phyloP scores from a whole-genome alignment of 1,284 basidiomycete species.

The Tylopilus orsonianus region DNA sequence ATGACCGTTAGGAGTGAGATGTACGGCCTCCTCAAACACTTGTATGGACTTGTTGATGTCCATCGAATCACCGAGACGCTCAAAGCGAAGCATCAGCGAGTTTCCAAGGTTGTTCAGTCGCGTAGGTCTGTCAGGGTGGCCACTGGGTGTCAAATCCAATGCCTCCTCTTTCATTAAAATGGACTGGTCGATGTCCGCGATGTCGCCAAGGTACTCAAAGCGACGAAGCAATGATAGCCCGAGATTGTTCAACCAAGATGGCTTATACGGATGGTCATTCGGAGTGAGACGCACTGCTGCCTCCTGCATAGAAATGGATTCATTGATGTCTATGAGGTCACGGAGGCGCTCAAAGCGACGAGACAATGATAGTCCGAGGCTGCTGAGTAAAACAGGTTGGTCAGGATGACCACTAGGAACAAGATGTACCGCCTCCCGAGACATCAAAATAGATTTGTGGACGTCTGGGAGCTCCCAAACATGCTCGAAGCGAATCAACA shows the following conservation, averaged over 20 bases:
- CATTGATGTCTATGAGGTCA: not conserved
- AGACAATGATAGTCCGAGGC: not conserved
- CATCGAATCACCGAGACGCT: not conserved
- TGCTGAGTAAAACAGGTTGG: not conserved
- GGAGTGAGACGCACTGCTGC: too few species aligned
- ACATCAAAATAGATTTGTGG: not conserved
- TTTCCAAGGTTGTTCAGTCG: not conserved
- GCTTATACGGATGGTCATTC: not conserved
- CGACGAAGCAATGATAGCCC: too few species aligned
- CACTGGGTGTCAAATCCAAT: not conserved
- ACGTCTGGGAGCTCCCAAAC: not conserved
- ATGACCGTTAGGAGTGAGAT: not conserved
- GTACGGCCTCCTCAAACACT: not conserved
- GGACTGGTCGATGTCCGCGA: not conserved
- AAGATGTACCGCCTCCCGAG: not conserved
- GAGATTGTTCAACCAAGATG: too few species aligned
- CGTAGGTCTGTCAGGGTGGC: not conserved
- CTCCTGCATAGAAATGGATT: not conserved
- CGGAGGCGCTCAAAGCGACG: not conserved
- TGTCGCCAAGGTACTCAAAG: too few species aligned
- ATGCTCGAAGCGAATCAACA: not conserved
- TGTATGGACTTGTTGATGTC: not conserved
- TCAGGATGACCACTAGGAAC: not conserved
- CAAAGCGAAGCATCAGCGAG: not conserved
- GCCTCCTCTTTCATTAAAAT: not conserved